A percentile compares a stretch with the other conserved stretches of the same genome.
Evolutionary conservation across 1,284 basidiomycete species (phyloP).

Genomic region (Phellopilus nigrolimitatus): DNA sequence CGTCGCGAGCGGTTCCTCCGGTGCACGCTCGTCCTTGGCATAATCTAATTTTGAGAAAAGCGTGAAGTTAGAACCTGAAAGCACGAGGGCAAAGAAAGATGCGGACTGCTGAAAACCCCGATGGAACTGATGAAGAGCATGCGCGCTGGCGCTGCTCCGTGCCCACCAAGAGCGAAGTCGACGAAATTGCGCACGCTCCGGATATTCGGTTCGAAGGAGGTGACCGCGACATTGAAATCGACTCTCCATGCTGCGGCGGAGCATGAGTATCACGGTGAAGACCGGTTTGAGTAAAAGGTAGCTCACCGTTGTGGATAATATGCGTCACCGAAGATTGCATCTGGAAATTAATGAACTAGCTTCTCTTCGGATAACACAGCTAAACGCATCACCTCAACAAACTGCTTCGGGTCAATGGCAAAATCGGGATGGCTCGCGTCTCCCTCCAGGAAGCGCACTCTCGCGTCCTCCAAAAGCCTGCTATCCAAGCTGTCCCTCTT

Average conservation of each 20-base stretch:
- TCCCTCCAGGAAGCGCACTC: slow-evolving; percentile 27
- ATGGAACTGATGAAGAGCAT: slow-evolving; percentile 24
- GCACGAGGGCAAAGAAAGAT: background rate
- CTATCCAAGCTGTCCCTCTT: slow-evolving; percentile 23
- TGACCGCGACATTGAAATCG: slow-evolving; percentile 36
- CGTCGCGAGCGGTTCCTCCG: background rate
- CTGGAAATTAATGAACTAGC: too few species aligned
- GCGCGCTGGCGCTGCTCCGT: slow-evolving; percentile 20
- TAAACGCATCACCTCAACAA: slow-evolving; percentile 11
- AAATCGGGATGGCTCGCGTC: slow-evolving; percentile 21
- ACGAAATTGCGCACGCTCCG: slow-evolving; percentile 36
- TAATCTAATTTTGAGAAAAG: background rate
- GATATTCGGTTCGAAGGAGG: slow-evolving; percentile 34
- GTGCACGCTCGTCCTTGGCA: background rate
- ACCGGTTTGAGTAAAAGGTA: background rate
- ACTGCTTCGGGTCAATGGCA: background rate
- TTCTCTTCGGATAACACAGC: too few species aligned
- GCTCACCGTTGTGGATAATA: slow-evolving; percentile 33
- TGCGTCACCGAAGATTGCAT: slow-evolving; percentile 25
- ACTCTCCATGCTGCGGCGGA: slow-evolving; percentile 36
- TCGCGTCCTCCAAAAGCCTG: slow-evolving; percentile 14
- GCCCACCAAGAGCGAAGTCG: slow-evolving; percentile 34
- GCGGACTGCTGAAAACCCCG: slow-evolving; percentile 11
- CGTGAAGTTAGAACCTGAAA: background rate
- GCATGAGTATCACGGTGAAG: background rate